Percentiles rank a stretch among this genome's conserved stretches.
phyloP scores from a whole-genome alignment of 2,329 filamentous ascomycete species.

The Trichoderma sp. region DNA sequence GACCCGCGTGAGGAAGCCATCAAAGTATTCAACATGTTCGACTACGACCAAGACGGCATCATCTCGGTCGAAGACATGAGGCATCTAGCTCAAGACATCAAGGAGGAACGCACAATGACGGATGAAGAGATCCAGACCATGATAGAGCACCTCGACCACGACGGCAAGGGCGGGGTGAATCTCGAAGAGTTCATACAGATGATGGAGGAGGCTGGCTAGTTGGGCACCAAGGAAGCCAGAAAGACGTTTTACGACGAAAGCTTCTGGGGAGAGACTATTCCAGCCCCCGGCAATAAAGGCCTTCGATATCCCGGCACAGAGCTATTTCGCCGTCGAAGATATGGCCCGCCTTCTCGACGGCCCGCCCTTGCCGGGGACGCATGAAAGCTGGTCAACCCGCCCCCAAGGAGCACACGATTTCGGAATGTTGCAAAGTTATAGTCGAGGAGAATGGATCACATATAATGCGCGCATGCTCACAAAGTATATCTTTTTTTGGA shows the following conservation, averaged over 20 bases:
- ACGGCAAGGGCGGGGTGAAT: conserved; percentile 79
- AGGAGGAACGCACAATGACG: conserved; percentile 73
- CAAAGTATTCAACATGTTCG: conserved; percentile 89
- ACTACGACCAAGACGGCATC: conserved; percentile 85
- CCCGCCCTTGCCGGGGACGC: not conserved
- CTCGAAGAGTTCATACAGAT: conserved; percentile 68
- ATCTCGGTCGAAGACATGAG: conserved; percentile 87
- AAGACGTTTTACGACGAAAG: not conserved
- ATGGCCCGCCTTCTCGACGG: not conserved
- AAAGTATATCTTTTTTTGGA: conserved; percentile 7
- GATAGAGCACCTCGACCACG: conserved; percentile 97
- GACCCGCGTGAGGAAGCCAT: conserved; percentile 90
- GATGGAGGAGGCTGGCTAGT: conserved; percentile 44
- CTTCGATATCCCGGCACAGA: not conserved
- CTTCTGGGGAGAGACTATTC: not conserved
- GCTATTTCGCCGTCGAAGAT: not conserved
- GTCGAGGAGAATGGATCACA: conserved; percentile 5
- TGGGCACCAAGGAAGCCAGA: not conserved
- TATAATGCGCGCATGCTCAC: conserved; percentile 12
- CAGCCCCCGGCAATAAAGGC: not conserved
- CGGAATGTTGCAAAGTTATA: not conserved
- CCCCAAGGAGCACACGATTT: not conserved
- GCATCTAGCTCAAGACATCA: conserved; percentile 83
- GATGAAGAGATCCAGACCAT: conserved; percentile 92
- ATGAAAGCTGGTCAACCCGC: not conserved